Evolutionary conservation across 805 yeast genomes (phyloP), one percentile per base, ranked within the genome.

Genomic region (Candida loeiensis): DNA sequence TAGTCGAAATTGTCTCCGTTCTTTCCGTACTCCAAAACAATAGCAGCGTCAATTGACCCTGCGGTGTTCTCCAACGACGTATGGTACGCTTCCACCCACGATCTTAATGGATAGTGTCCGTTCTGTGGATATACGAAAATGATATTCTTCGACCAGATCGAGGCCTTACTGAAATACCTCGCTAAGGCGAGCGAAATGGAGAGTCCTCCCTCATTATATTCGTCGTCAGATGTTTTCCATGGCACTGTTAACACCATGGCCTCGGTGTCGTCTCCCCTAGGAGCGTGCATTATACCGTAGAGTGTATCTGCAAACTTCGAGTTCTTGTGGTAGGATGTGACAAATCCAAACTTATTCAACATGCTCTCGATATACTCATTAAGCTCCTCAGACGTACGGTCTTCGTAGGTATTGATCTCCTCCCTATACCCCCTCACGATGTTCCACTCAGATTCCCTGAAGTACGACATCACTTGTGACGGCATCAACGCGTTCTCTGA

Each of bases 401-500:
- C 44, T 40, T 47, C 70, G 62, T 57, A 77, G 51, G 61, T 64
- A 53, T 43, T 57, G 38, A 76, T 54, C 47, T 81, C 85, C 31
- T 73, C 74, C 44, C 96, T 73, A 55, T 82, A 88, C 0, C 96
- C 99, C 43, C 98, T 70, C 22, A 88, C 77, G 40, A 85, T 69
- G 53, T 90, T 87, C 97, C 98, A 93, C 58, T 93, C 98, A 29
- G 88, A 79, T 55, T 91, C 98, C 40, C 97, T 73, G 59, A 86
- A 93, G 57, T 88, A 89, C 17, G 95, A 81, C 50, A 82, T 82
- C 2, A 93, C 98, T 59, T 93, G 98, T 0, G 95, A 90, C 6
- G 99, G 97, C 86, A 93, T 81, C 58, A 93, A 69, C 22, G 99
- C 99, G 62, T 93, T 93, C 56, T 93, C 99, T 6, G 95, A 84